phyloP scores from a whole-genome alignment of 176 grass and related monocot genomes.

The Rhipidocladum racemiflorum region DNA sequence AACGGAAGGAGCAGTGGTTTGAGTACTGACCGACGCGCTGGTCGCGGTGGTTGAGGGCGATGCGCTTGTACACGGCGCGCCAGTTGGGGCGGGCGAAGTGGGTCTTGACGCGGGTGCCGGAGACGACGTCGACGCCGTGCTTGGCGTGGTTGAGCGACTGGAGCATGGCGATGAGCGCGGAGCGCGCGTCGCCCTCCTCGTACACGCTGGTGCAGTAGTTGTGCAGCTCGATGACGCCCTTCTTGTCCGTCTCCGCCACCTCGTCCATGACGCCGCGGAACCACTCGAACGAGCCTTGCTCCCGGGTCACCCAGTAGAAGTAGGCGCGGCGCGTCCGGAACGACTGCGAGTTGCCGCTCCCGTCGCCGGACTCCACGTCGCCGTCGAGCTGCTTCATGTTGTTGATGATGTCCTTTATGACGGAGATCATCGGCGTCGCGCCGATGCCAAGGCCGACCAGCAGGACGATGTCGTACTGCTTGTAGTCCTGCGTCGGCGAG shows the following conservation, averaged over 20 bases:
- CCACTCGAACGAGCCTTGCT: conserved; percentile 97
- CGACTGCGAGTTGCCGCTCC: not conserved
- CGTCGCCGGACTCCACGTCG: conserved; percentile 34
- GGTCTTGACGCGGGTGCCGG: conserved; percentile 81
- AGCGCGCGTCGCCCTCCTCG: conserved; percentile 89
- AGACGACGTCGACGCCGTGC: conserved; percentile 77
- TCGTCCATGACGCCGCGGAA: conserved; percentile 87
- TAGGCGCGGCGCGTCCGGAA: conserved; percentile 77
- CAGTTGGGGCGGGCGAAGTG: conserved; percentile 94
- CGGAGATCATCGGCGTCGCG: conserved; percentile 91
- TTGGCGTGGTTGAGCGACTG: conserved; percentile 92
- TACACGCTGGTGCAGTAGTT: conserved; percentile 97
- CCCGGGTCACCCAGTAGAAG: conserved; percentile 95
- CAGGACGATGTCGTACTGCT: conserved; percentile 80
- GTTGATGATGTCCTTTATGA: conserved; percentile 94
- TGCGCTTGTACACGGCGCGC: conserved; percentile 79
- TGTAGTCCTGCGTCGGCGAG: conserved; percentile 92
- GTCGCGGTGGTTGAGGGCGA: conserved; percentile 67
- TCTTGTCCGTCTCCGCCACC: conserved; percentile 72
- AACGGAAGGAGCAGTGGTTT: not conserved
- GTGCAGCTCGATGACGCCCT: conserved; percentile 82
- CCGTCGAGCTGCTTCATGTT: conserved; percentile 58
- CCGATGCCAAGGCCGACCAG: conserved; percentile 86
- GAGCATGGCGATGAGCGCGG: conserved; percentile 87
- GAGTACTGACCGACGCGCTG: conserved; percentile 59